Conservation (phyloP, 2,329 filamentous ascomycete species). For the Trichoderma sp. region DNA sequence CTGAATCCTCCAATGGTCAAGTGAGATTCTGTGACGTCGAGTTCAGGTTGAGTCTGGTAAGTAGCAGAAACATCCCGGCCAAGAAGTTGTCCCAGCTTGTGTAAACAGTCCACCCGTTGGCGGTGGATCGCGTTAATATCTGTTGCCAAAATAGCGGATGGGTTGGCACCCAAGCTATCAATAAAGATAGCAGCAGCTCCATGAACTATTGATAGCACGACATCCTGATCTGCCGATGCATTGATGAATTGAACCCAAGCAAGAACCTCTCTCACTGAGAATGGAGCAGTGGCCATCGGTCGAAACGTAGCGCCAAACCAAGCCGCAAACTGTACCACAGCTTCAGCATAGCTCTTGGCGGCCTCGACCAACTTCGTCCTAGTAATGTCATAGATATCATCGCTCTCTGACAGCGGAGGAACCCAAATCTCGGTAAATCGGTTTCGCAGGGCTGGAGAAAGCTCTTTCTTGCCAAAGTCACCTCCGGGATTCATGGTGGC, state of each 20-base stretch:
- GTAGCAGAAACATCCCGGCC: constrained; percentile 58
- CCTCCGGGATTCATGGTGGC: constrained; percentile 99
- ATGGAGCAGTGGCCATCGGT: constrained; percentile 68
- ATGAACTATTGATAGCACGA: constrained; percentile 60
- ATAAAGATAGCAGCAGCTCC: constrained; percentile 95
- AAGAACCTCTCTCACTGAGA: constrained; percentile 89
- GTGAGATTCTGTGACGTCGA: constrained; percentile 50
- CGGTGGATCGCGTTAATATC: constrained; percentile 66
- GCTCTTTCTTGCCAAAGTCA: constrained; percentile 96
- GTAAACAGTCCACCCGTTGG: constrained; percentile 71
- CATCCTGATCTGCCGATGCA: constrained; percentile 46
- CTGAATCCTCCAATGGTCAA: constrained; percentile 74
- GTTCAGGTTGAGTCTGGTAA: constrained; percentile 62
- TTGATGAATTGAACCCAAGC: constrained; percentile 95
- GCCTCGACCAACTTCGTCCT: constrained; percentile 64
- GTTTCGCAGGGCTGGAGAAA: constrained; percentile 92
- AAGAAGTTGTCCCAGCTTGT: constrained; percentile 68
- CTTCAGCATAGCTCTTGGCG: constrained; percentile 57
- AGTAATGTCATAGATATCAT: constrained; percentile 87
- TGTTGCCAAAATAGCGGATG: constrained; percentile 78
- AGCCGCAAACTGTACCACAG: constrained; percentile 81
- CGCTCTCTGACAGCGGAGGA: constrained; percentile 75
- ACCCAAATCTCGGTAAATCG: constrained; percentile 99
- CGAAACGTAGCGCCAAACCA: constrained; percentile 90
- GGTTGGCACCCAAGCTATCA: constrained; percentile 92